These are phyloP conservation scores for Russula sp. DNA, from an alignment of 768 basidiomycete species.

Conservation along the genomic window DNA sequence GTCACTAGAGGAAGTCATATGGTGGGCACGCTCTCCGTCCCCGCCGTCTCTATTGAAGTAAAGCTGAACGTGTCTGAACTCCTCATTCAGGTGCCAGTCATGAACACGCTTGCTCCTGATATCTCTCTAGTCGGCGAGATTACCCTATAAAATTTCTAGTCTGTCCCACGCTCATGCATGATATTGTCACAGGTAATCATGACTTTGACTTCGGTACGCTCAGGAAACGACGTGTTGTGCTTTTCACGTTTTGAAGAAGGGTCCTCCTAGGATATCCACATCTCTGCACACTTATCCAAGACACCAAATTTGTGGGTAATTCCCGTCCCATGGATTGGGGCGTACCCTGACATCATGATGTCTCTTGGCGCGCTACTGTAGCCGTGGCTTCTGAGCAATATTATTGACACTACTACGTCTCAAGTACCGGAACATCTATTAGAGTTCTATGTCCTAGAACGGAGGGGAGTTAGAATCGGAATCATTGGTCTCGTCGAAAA, in stretches of 20 bases:
- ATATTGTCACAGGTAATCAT: conserved; percentile 66
- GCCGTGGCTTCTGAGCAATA: conserved; percentile 92
- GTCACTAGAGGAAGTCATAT: conserved; percentile 90
- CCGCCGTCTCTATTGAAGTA: background rate
- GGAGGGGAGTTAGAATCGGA: conserved; percentile 68
- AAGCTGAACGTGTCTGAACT: background rate
- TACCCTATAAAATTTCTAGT: background rate
- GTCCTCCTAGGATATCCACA: conserved; percentile 57
- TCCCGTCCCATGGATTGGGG: background rate
- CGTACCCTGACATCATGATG: background rate
- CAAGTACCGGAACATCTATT: conserved; percentile 58
- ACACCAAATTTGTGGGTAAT: conserved; percentile 67
- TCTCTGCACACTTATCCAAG: conserved; percentile 61
- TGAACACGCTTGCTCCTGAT: conserved; percentile 79
- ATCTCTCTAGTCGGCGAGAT: conserved; percentile 72
- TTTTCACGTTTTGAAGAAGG: background rate
- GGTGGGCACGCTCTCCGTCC: conserved; percentile 50
- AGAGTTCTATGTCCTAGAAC: conserved; percentile 65
- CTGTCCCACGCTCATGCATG: conserved; percentile 1
- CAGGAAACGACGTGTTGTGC: background rate
- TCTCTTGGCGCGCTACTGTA: conserved; percentile 33
- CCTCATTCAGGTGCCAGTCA: conserved; percentile 72
- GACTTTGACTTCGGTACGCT: conserved; percentile 82
- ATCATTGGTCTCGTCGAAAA: conserved; percentile 85
- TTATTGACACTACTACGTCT: conserved; percentile 65